Base-by-base conservation (phyloP, 148 eudicot genomes). In the Suaeda aralocaspica region DNA sequence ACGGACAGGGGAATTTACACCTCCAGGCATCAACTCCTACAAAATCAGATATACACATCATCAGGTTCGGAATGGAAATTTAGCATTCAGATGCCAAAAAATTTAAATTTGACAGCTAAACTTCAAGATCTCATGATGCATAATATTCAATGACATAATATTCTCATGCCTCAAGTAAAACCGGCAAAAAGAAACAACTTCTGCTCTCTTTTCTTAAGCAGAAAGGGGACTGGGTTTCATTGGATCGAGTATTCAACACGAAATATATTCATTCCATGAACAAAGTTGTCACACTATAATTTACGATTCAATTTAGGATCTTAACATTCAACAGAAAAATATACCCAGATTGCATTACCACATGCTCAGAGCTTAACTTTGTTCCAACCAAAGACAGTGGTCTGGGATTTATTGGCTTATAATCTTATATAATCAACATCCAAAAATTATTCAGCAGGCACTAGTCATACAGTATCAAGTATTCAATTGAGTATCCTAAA, bases 1-100 rank as follows among this genome's bases (percentile, higher is more conserved):
- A 68, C 93, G 97, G 19, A 91, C 91, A 0, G 97, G 97, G 25
- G 92, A 89, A 73, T 89, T 92, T 49, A 92, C 96, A 81, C 97
- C 97, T 80, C 97, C 91, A 6, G 97, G 96, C 97, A 92, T 87
- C 83, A 92, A 67, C 73, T 92, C 96, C 96, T 92, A 72, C 69
- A 81, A 72, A 70, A 12, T 74, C 70, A 72, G 1, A 21, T 1
- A 4, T 29, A 51, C 44, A 10, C 9, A 58, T 16, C 58, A 30
- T 59, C 24, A 46, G 28, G 33, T 25, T 10, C 25, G 29, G n/a
- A 58, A 33, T 11, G 51, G 61, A 1, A 46, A 16, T 7, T 53
- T 64, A 41, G 59, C 2, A 26, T 12, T 39, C 46, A 42, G 42
- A 33, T 60, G 64, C 15, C 34, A 0, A 31, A 9, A 14, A 66